phyloP scores from a whole-genome alignment of 805 yeast genomes.

The Candida insectalens region DNA sequence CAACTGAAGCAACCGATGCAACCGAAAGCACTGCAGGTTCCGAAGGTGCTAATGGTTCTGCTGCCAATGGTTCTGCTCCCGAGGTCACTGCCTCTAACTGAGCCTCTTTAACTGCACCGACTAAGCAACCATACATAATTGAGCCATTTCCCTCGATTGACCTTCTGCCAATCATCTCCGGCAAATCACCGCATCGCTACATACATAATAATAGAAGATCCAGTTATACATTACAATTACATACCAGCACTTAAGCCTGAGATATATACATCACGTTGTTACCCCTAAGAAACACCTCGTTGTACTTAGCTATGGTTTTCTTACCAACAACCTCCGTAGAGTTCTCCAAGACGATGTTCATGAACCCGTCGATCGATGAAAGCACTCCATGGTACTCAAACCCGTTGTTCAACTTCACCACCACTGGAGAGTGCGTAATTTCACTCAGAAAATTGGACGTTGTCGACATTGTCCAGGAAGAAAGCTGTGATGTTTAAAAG shows the following conservation, averaged over 20 bases:
- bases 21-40: too few relatives aligned
- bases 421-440: constrained; percentile 70
- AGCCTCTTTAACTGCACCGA: not conserved
- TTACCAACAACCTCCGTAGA: constrained; percentile 58
- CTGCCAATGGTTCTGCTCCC: not conserved
- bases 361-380: constrained; percentile 87
- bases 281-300: constrained; percentile 82
- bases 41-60: not conserved
- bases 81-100: too few relatives aligned
- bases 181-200: too few relatives aligned
- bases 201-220: too few relatives aligned
- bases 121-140: too few relatives aligned
- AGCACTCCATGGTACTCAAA: constrained; percentile 64
- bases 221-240: too few relatives aligned
- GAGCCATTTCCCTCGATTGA: too few relatives aligned
- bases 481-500: constrained; percentile 36
- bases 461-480: constrained; percentile 10
- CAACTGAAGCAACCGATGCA: not conserved
- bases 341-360: constrained; percentile 84
- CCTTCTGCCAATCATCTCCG: too few relatives aligned
- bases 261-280: constrained; percentile 58
- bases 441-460: constrained; percentile 68
- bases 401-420: constrained; percentile 81
- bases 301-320: constrained; percentile 39
- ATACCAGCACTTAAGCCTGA: constrained; percentile 7